phyloP scores from a whole-genome alignment of 768 basidiomycete genomes.

The Tylopilus subfusipes region DNA sequence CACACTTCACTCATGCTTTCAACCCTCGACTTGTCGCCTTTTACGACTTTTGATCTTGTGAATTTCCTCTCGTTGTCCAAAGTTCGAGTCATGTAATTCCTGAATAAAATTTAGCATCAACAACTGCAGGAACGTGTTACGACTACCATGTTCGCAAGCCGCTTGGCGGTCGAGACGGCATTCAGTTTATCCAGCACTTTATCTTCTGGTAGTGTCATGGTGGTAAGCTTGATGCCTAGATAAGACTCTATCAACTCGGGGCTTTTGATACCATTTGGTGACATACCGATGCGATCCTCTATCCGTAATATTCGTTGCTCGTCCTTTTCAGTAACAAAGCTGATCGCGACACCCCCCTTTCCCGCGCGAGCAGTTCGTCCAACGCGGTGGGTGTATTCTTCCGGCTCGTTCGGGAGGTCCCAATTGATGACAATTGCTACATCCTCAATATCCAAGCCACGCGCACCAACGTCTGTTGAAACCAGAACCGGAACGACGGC shows the following conservation, averaged over 20 bases:
- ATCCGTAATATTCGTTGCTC: slow-evolving; percentile 79
- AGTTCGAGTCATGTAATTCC: slow-evolving; percentile 85
- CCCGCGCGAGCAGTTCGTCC: slow-evolving; percentile 92
- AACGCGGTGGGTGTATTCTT: slow-evolving; percentile 96
- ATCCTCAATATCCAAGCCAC: slow-evolving; percentile 94
- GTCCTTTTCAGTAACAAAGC: slow-evolving; percentile 93
- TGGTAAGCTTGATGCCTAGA: slow-evolving; percentile 69
- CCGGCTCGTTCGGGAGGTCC: slow-evolving; percentile 87
- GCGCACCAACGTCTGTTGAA: slow-evolving; percentile 92
- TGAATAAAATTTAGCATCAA: slow-evolving; percentile 28
- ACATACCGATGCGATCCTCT: slow-evolving; percentile 83
- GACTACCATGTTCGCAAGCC: slow-evolving; percentile 89
- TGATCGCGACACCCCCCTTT: slow-evolving; percentile 83
- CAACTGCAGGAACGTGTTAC: neutral
- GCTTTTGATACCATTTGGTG: neutral
- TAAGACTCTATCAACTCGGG: neutral
- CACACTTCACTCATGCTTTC: neutral
- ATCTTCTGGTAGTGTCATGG: slow-evolving; percentile 73
- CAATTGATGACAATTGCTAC: slow-evolving; percentile 97
- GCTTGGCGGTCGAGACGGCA: slow-evolving; percentile 86
- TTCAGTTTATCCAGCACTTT: slow-evolving; percentile 84
- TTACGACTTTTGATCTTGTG: slow-evolving; percentile 57
- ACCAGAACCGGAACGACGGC: slow-evolving; percentile 87
- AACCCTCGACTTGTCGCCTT: slow-evolving; percentile 11
- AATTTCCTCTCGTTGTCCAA: slow-evolving; percentile 85